These are phyloP conservation scores for Coniosporium apollinis DNA, from an alignment of 495 filamentous ascomycete species.

Conservation along the genomic window DNA sequence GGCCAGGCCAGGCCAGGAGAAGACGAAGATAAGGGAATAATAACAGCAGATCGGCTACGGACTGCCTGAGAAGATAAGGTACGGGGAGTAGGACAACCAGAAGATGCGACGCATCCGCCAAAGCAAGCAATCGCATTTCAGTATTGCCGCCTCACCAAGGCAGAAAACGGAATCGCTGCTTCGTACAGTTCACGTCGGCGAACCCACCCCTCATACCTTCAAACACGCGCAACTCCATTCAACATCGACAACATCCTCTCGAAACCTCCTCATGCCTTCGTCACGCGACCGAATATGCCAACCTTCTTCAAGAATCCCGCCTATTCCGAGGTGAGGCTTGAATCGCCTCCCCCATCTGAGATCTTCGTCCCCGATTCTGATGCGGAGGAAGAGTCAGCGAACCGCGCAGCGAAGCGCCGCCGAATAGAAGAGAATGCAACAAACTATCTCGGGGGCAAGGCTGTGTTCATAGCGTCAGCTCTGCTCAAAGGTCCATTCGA, in stretches of 20 bases:
- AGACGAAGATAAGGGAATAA: no score
- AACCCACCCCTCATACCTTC: background rate
- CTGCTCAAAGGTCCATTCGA: conserved; percentile 47
- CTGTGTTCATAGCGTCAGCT: conserved; percentile 43
- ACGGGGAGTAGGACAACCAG: no score
- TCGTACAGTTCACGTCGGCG: background rate
- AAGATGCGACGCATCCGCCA: no score
- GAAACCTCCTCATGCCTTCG: conserved; percentile 7
- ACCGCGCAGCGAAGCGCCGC: conserved; percentile 32
- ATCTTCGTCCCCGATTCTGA: conserved; percentile 40
- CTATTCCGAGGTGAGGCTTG: conserved; percentile 7
- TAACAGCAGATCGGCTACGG: no score
- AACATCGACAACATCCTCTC: conserved; percentile 1
- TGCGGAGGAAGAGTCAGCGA: conserved; percentile 33
- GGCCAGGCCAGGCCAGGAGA: no score
- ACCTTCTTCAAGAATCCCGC: background rate
- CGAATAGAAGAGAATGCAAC: conserved; percentile 42
- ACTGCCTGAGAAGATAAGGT: no score
- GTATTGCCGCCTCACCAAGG: no score
- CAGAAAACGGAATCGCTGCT: no score
- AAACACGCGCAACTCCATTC: background rate
- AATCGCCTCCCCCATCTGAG: conserved; percentile 21
- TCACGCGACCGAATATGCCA: conserved; percentile 6
- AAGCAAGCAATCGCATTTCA: no score
- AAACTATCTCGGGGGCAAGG: conserved; percentile 40